A percentile compares a stretch with the other conserved stretches of the same genome.
Conservation (phyloP, 2,329 filamentous ascomycete genomes). For the Raffaelea albimanens region DNA sequence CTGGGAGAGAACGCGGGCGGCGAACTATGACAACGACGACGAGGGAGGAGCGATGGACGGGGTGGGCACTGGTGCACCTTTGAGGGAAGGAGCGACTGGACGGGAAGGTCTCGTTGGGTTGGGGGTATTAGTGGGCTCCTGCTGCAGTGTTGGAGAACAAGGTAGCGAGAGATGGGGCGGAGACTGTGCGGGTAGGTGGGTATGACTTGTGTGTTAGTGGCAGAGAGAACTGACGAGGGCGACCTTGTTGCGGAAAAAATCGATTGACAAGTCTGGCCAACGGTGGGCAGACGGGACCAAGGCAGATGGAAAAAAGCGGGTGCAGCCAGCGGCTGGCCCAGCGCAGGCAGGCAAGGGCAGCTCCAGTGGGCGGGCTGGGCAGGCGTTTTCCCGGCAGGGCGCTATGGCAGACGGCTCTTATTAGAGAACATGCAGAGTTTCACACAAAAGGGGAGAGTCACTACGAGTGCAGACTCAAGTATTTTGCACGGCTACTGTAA, state of each 20-base stretch:
- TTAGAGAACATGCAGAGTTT: too few species aligned
- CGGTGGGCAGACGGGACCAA: constrained; percentile 2
- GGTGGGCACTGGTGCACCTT: background rate
- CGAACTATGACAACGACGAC: background rate
- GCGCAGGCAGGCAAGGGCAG: too few species aligned
- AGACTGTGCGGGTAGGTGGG: constrained; percentile 1
- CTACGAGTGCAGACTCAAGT: too few species aligned
- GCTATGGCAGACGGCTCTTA: too few species aligned
- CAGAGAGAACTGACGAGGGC: background rate
- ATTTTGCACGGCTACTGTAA: too few species aligned
- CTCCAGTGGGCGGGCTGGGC: too few species aligned
- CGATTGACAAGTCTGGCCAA: constrained; percentile 1
- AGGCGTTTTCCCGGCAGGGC: too few species aligned
- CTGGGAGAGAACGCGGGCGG: constrained; percentile 1
- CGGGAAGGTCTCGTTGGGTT: background rate
- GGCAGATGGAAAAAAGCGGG: constrained; percentile 2
- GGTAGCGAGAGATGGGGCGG: background rate
- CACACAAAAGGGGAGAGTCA: too few species aligned
- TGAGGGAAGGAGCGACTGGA: background rate
- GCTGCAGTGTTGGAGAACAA: background rate
- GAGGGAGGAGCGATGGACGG: background rate
- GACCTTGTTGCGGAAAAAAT: background rate
- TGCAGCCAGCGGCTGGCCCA: background rate
- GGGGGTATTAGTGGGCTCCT: background rate
- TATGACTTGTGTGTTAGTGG: background rate